These are phyloP conservation scores for Clathrus columnatus DNA, from an alignment of 768 basidiomycete species.

Conservation along the genomic window DNA sequence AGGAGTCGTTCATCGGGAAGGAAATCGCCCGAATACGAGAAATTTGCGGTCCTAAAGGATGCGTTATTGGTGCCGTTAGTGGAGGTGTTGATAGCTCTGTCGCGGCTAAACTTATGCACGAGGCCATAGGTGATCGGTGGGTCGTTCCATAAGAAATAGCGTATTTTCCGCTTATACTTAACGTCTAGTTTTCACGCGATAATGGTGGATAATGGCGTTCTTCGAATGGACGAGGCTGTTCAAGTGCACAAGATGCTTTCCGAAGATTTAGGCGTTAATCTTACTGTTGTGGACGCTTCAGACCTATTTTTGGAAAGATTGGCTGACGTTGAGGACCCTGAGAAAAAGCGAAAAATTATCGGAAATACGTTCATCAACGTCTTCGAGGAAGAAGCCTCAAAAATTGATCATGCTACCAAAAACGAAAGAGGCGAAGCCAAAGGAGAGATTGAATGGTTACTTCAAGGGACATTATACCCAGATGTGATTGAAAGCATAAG, in stretches of 20 bases:
- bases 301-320: constrained; percentile 84
- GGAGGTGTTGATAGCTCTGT: constrained; percentile 98
- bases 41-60: constrained; percentile 88
- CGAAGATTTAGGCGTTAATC: constrained; percentile 88
- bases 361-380: constrained; percentile 99
- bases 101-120: constrained; percentile 98
- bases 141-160: constrained; percentile 14
- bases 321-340: constrained; percentile 91
- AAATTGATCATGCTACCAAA: constrained; percentile 76
- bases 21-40: constrained; percentile 90
- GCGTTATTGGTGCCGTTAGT: constrained; percentile 95
- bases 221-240: constrained; percentile 81
- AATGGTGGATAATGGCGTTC: constrained; percentile 98
- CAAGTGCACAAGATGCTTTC: constrained; percentile 93
- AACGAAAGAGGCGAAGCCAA: constrained; percentile 60
- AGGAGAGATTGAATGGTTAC: constrained; percentile 91
- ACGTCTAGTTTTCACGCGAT: constrained; percentile 86
- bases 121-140: constrained; percentile 95
- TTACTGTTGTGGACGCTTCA: constrained; percentile 93
- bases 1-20: constrained; percentile 98
- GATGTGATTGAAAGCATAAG: constrained; percentile 99
- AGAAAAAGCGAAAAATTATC: constrained; percentile 95
- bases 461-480: constrained; percentile 97
- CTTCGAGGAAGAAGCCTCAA: constrained; percentile 89
- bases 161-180: constrained; percentile 5